Evolutionary conservation across 2,329 filamentous ascomycete genomes (phyloP).

Genomic region (Xylariaceae sp.): DNA sequence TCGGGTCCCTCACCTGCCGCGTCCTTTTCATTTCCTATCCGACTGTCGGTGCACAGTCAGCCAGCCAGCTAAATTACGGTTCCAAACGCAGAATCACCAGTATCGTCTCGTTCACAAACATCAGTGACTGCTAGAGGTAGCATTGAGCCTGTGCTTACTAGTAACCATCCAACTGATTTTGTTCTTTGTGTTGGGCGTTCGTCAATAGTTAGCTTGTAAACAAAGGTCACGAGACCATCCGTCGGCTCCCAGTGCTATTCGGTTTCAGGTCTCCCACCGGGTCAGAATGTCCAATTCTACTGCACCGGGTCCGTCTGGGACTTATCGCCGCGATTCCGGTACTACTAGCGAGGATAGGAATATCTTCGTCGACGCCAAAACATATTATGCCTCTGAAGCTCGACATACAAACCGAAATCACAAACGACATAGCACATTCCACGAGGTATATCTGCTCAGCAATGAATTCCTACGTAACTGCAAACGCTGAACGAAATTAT

Average conservation of each 20-base stretch:
- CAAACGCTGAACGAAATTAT: constrained; percentile 36
- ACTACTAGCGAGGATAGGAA: constrained; percentile 52
- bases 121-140: not conserved
- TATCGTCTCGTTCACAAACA: not conserved
- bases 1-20: not conserved
- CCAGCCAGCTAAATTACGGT: not conserved
- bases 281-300: constrained; percentile 34
- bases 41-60: not conserved
- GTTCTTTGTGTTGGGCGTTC: not conserved
- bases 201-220: not conserved
- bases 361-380: constrained; percentile 63
- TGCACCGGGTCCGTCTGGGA: constrained; percentile 25
- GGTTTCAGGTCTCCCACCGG: not conserved
- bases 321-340: constrained; percentile 29
- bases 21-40: not conserved
- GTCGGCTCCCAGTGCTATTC: not conserved
- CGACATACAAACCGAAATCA: constrained; percentile 57
- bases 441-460: constrained; percentile 51
- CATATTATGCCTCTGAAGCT: constrained; percentile 63
- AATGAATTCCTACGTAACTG: not conserved
- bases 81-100: not conserved
- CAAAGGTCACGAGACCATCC: not conserved
- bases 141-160: not conserved
- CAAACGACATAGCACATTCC: constrained; percentile 61
- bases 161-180: too few relatives aligned